Base-by-base conservation (phyloP, 75 land plant genomes). In the Ceratopteris richardii region DNA sequence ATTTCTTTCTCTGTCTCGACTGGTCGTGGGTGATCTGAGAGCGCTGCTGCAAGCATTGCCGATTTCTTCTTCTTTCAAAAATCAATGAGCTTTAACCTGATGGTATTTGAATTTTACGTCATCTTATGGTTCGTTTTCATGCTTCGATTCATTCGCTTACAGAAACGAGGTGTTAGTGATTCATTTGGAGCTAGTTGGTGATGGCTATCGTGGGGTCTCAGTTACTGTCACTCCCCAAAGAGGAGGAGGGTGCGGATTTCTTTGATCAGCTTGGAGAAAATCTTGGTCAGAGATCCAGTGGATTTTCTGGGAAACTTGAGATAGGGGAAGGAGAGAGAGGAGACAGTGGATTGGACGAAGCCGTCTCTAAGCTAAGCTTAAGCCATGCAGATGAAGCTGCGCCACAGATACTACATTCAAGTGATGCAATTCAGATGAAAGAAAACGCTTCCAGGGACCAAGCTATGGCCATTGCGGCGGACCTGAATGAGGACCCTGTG, bases 241-340 rank as follows among this genome's bases (percentile, higher is more conserved):
- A 77, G 74, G 75, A 77, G 59, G 72, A 82, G 12, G 90, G 82
- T 58, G 76, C 74, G 56, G 86, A 82, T 57, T 86, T 86, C 62
- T 86, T 86, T 33, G 86, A 86, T 25, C 80, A 82, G 40, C 77
- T 86, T 33, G 90, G 77, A 1, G 68, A 77, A 9, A 86, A 86
- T 48, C 54, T 52, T 52, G 54, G 54, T 9, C 37, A 33, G 37
- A 33, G 37, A 33, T 33, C 37, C 3, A 9, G 9, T 33, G 37
- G 37, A 3, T 4, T 33, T 3, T 9, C 9, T 33, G 7, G 9
- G 37, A 33, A 33, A 4, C 9, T 33, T 33, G 37, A 33, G 14
- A 85, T 76, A 19, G 54, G 14, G 24, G 0, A 51, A 67, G 7
- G 3, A 42, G 37, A 22, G 31, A 17, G 24, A 30, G 63, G 65